Percentiles rank a stretch among this genome's conserved stretches.
Conservation (phyloP, 768 basidiomycete species). For the Rhodotorula babjevae region DNA sequence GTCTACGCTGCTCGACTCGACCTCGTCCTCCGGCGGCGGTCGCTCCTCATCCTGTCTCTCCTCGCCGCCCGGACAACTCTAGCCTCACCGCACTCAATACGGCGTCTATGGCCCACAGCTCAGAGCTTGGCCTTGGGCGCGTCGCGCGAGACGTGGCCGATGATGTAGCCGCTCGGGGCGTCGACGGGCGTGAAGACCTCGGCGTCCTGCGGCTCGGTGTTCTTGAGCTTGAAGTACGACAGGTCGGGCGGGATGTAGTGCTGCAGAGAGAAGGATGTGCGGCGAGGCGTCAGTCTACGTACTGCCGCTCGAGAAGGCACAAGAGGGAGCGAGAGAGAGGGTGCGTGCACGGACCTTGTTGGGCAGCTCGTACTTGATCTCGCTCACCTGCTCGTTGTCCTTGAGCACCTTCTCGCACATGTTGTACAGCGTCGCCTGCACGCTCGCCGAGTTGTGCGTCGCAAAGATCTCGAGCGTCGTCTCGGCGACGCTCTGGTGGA, state of each 20-base stretch:
- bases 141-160: constrained; percentile 37
- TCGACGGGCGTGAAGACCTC: constrained; percentile 69
- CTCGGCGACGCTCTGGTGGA: constrained; percentile 55
- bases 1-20: no score
- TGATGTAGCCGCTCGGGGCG: constrained; percentile 45
- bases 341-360: constrained; percentile 51
- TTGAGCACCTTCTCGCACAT: constrained; percentile 58
- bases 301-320: not conserved
- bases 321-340: not conserved
- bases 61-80: no score
- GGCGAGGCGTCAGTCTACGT: no score
- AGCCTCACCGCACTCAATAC: no score
- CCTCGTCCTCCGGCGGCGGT: no score
- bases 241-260: constrained; percentile 79
- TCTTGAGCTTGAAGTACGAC: constrained; percentile 56
- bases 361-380: constrained; percentile 70
- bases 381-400: constrained; percentile 59
- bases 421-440: constrained; percentile 66
- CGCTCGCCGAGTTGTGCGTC: constrained; percentile 68
- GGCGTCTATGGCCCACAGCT: no score
- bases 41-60: no score
- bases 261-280: constrained; percentile 50
- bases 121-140: constrained; percentile 29
- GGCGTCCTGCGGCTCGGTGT: constrained; percentile 54
- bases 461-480: constrained; percentile 78